phyloP scores from a whole-genome alignment of 2,329 filamentous ascomycete genomes.

The Orbilia brochopaga region DNA sequence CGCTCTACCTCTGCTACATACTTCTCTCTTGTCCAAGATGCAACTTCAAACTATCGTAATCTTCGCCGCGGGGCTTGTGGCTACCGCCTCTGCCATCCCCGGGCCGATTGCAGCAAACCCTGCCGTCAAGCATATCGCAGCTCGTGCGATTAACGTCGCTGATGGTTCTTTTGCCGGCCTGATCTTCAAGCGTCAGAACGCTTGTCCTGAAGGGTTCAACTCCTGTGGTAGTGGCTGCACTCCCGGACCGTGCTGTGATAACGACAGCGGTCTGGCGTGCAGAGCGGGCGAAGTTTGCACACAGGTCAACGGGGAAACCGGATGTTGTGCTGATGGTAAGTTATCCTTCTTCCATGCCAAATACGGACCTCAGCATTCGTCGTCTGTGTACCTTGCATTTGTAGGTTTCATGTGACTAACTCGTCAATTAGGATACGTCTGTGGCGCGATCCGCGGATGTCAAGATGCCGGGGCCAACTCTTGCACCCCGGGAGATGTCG shows the following conservation, averaged over 20 bases:
- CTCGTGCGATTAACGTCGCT: constrained; percentile 28
- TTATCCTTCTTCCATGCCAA: not conserved
- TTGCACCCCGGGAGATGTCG: constrained; percentile 39
- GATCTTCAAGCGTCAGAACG: constrained; percentile 40
- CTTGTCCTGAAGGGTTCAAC: constrained; percentile 25
- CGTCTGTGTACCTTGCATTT: not conserved
- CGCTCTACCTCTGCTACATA: not conserved
- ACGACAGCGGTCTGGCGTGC: constrained; percentile 27
- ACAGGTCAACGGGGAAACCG: constrained; percentile 26
- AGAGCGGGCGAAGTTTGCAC: constrained; percentile 43
- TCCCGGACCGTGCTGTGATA: constrained; percentile 36
- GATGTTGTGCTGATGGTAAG: constrained; percentile 46
- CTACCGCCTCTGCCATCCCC: constrained; percentile 19
- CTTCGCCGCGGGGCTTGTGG: constrained; percentile 24
- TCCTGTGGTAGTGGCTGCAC: constrained; percentile 38
- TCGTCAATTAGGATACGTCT: constrained; percentile 23
- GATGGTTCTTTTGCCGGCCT: constrained; percentile 46
- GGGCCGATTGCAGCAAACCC: constrained; percentile 33
- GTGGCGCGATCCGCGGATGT: constrained; percentile 33
- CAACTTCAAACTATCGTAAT: constrained; percentile 32
- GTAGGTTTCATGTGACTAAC: constrained; percentile 6
- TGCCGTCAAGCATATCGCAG: constrained; percentile 39
- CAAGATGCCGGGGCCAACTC: constrained; percentile 18
- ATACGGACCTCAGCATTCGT: not conserved
- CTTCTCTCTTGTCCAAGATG: constrained; percentile 18